Base-by-base conservation (phyloP, 148 eudicot genomes). In the Euryodendron excelsum region DNA sequence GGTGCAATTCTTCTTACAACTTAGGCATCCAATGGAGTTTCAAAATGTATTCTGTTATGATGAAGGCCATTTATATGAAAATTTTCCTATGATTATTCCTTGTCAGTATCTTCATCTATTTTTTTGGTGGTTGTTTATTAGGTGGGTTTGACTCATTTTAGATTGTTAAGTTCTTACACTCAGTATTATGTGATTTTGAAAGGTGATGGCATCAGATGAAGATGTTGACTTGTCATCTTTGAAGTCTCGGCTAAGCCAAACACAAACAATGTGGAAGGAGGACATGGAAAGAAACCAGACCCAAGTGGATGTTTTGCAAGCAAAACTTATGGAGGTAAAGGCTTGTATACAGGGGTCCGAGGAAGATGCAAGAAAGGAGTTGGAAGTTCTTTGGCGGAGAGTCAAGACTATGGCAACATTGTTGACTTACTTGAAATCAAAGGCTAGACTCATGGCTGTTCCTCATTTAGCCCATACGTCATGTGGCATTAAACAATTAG, bases 401-500 rank as follows among this genome's bases (percentile, higher is more conserved):
- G 94, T 94, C 55, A 90, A 89, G 88, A 87, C 98, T 21, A 84
- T 92, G 21, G 89, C 93, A 72, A 88, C 94, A 33, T 64, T 94
- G 64, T 85, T 94, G 85, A 88, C 93, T 15, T 92, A 92, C 84
- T 79, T 94, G 74, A 89, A 91, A 89, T 84, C 93, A 27, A 90
- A 92, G 84, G 97, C 98, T 62, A 85, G 92, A 79, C 69, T 90
- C 23, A 85, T 94, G 94, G 86, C 91, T 28, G 89, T 90, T 80
- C 97, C 98, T 23, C 90, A 89, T 85, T 85, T 94, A 77, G 94
- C 97, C 61, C 91, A 89, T 74, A 80, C 86, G 11, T 90, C 93
- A 33, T 94, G 93, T 82, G 97, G 94, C 76, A 94, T 94, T 60
- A 94, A 89, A 82, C 82, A 74, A 75, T 65, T 92, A 66, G 97